Evolutionary conservation across 371 early-diverging fungal genomes (phyloP), one percentile per base, ranked within the genome.

Genomic region (Dentiscutata heterogama): DNA sequence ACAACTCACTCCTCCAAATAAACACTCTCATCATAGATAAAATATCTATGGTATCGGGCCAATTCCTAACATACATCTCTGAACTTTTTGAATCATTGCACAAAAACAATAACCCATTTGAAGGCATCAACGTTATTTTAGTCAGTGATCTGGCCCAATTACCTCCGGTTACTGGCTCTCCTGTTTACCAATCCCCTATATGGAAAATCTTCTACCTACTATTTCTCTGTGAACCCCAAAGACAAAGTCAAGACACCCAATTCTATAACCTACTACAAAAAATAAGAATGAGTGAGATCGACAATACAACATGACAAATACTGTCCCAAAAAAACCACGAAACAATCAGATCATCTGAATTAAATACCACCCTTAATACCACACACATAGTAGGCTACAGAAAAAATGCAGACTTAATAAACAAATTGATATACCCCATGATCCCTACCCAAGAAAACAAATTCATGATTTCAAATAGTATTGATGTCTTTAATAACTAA

Each of bases 121-220:
- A 1, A 18, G 74, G 56, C 2, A 25, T 56, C 2, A 74, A 54
- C 54, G 31, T 74, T 31, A 74, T 74, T 13, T 10, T 54, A 27
- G 56, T 74, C 18, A 5, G 35, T 58, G 39, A 74, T 56, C 29
- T 74, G 16, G 3, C 53, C 29, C 29, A 74, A 54, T 22, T 74
- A 27, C 56, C 56, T 20, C 56, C 56, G 3, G n/a, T 54, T 6
- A 16, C 29, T 27, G 74, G 35, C 4, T 20, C 20, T 25, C 46
- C 60, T 20, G 31, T 75, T 16, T 75, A 35, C 39, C 8, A 35
- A 35, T 29, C 39, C 4, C 27, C n/a, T 31, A 27, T 16, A 25
- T 75, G 60, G 58, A 54, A 75, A 31, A 7, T 75, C 1, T 75
- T 75, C 29, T 75, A 75, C 56, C 58, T 35, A 20, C 14, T 75